Evolutionary conservation across 2,329 filamentous ascomycete species (phyloP).

Genomic region (Meredithiella fracta): DNA sequence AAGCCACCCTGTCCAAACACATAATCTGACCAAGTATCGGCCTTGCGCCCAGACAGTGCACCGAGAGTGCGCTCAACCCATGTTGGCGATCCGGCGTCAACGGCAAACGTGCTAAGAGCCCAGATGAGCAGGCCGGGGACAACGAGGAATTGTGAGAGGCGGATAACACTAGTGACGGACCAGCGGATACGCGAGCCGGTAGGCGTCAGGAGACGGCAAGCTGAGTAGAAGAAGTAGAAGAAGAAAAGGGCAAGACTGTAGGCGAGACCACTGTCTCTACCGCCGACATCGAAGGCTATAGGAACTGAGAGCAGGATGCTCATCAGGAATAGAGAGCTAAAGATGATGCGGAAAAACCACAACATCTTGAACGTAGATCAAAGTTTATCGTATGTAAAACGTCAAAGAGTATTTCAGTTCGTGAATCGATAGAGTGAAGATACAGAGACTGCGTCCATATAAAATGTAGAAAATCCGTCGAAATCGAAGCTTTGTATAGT

Average conservation of each 20-base stretch:
- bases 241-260: conserved; percentile 78
- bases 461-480: too few species aligned
- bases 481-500: too few species aligned
- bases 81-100: conserved; percentile 57
- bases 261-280: conserved; percentile 79
- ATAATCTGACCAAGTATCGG: conserved; percentile 63
- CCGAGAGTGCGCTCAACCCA: conserved; percentile 73
- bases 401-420: too few species aligned
- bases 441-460: too few species aligned
- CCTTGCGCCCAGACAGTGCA: conserved; percentile 43
- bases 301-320: conserved; percentile 91
- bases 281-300: conserved; percentile 93
- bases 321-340: conserved; percentile 71
- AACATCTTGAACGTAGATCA: conserved; percentile 44
- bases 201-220: conserved; percentile 66
- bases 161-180: conserved; percentile 50
- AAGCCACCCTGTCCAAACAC: conserved; percentile 75
- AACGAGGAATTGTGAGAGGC: conserved; percentile 69
- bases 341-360: conserved; percentile 61
- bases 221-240: conserved; percentile 83
- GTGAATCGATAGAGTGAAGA: too few species aligned
- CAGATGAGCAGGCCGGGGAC: conserved; percentile 81
- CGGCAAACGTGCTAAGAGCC: conserved; percentile 87
- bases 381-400: not conserved
- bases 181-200: conserved; percentile 59